These are phyloP conservation scores for Babesia caballi DNA, from an alignment of 169 alveolate species.

Conservation along the genomic window DNA sequence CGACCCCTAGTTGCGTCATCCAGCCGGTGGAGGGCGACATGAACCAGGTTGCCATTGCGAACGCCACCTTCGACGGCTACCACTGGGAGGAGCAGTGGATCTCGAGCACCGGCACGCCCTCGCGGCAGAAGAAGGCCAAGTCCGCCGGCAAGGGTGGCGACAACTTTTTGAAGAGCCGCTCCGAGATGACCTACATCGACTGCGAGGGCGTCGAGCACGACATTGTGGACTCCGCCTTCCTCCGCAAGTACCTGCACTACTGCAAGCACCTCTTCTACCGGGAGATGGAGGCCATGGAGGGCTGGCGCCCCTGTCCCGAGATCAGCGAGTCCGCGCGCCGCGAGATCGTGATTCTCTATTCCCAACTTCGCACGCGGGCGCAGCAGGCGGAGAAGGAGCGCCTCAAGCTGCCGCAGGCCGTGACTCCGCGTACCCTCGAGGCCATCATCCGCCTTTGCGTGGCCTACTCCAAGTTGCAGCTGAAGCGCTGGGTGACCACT, in stretches of 20 bases:
- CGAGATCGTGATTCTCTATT: constrained; percentile 72
- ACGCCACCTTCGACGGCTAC: constrained; percentile 31
- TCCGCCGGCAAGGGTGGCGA: constrained; percentile 64
- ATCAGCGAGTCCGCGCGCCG: constrained; percentile 79
- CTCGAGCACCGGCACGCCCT: constrained; percentile 13
- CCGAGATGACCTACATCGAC: constrained; percentile 73
- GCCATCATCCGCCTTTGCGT: constrained; percentile 86
- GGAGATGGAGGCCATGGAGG: constrained; percentile 72
- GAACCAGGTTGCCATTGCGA: constrained; percentile 46
- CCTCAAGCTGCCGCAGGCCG: constrained; percentile 70
- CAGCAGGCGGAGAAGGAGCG: constrained; percentile 55
- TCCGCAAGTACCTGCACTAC: constrained; percentile 73
- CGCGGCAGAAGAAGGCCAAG: constrained; percentile 45
- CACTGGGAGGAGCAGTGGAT: constrained; percentile 36
- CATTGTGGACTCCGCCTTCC: constrained; percentile 66
- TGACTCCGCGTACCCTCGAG: constrained; percentile 84
- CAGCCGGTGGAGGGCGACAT: constrained; percentile 76
- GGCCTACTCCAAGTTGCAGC: constrained; percentile 83
- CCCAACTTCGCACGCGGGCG: constrained; percentile 73
- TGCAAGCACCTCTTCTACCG: constrained; percentile 70
- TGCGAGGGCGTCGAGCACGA: constrained; percentile 72
- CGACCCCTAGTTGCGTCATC: constrained; percentile 65
- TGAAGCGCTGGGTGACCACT: constrained; percentile 76
- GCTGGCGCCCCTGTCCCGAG: constrained; percentile 79
- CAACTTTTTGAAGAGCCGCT: constrained; percentile 63